Percentiles rank a stretch among this genome's conserved stretches.
Conservation (phyloP, 768 basidiomycete species). For the Ramaria rubella region DNA sequence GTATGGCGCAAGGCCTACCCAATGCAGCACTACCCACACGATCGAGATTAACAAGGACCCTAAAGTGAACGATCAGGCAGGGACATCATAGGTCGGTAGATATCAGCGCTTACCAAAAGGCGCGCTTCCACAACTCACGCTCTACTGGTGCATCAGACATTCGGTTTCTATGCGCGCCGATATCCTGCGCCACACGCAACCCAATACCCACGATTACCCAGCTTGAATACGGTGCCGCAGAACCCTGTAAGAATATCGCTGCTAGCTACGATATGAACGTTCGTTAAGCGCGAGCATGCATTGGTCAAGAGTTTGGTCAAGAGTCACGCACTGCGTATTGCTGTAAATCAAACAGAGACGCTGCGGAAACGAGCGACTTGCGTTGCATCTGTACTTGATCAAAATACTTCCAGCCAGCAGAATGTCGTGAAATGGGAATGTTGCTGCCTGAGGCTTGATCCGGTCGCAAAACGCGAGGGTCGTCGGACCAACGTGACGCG, state of each 20-base stretch:
- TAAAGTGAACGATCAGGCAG: constrained; percentile 8
- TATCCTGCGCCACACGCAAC: constrained; percentile 67
- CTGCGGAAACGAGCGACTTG: constrained; percentile 48
- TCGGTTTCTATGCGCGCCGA: constrained; percentile 57
- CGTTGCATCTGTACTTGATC: constrained; percentile 56
- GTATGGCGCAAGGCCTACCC: constrained; percentile 66
- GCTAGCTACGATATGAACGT: constrained; percentile 19
- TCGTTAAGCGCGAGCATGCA: neutral
- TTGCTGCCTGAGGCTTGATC: constrained; percentile 24
- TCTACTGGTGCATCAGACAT: constrained; percentile 34
- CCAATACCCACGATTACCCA: constrained; percentile 65
- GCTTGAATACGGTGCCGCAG: constrained; percentile 53
- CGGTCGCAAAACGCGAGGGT: constrained; percentile 44
- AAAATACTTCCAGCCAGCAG: constrained; percentile 54
- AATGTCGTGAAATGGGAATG: constrained; percentile 27
- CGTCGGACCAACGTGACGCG: constrained; percentile 52
- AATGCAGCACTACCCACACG: constrained; percentile 33
- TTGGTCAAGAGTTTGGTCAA: neutral
- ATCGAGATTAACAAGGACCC: constrained; percentile 21
- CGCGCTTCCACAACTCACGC: constrained; percentile 65
- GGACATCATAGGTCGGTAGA: constrained; percentile 5
- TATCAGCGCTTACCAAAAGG: constrained; percentile 33
- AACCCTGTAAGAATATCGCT: constrained; percentile 47
- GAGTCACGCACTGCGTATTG: constrained; percentile 44
- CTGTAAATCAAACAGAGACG: constrained; percentile 67